Evolutionary conservation across 129 eudicot species (phyloP).

Genomic region (Helichrysum umbraculigerum): DNA sequence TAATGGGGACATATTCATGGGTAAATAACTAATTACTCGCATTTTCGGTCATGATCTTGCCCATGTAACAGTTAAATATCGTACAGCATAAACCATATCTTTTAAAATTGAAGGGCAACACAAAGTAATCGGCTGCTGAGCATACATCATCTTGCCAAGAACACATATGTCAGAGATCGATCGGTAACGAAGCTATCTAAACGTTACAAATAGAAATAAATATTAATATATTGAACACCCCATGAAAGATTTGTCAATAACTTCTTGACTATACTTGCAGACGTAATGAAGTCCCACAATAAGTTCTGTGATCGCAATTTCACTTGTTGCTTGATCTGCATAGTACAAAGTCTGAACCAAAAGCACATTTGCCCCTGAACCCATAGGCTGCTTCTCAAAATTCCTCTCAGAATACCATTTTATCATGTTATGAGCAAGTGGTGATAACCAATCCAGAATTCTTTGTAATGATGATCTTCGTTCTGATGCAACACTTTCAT

Average conservation of each 20-base stretch:
- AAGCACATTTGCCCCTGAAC: conserved; percentile 56
- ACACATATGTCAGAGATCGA: background rate
- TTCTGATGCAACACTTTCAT: conserved; percentile 59
- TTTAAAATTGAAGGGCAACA: background rate
- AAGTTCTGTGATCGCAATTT: conserved; percentile 74
- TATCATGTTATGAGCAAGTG: conserved; percentile 89
- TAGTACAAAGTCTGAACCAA: conserved; percentile 82
- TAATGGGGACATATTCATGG: background rate
- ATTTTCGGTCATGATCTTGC: background rate
- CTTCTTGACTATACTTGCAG: conserved; percentile 48
- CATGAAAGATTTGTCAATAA: conserved; percentile 39
- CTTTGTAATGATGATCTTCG: conserved; percentile 52
- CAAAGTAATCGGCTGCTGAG: background rate
- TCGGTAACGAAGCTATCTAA: conserved; percentile 14
- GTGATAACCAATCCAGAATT: conserved; percentile 88
- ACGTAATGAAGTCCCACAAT: conserved; percentile 84
- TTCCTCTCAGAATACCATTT: conserved; percentile 90
- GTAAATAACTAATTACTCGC: background rate
- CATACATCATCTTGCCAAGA: background rate
- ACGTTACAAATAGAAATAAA: conserved; percentile 27
- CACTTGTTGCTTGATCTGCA: conserved; percentile 70
- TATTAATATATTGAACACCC: conserved; percentile 40
- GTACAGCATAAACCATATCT: background rate
- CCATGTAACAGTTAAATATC: background rate
- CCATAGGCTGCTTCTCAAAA: conserved; percentile 69